These are phyloP conservation scores for Stemphylium beticola DNA, from an alignment of 2,329 filamentous ascomycete species.

Conservation along the genomic window DNA sequence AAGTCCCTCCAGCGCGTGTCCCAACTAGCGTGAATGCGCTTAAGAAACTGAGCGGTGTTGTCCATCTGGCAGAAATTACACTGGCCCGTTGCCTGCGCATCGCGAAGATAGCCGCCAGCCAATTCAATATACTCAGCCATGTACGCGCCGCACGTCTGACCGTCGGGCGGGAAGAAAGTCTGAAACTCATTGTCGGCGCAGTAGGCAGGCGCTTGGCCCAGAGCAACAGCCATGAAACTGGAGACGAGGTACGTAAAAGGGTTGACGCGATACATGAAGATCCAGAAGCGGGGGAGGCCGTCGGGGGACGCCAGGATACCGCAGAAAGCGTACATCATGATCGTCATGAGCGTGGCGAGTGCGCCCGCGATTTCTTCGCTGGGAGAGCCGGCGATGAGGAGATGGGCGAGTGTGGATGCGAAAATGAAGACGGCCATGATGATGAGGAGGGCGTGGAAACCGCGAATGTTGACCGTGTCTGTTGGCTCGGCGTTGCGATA, in stretches of 20 bases:
- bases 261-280: slow-evolving; percentile 75
- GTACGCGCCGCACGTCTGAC: slow-evolving; percentile 53
- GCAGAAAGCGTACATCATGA: slow-evolving; percentile 53
- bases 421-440: slow-evolving; percentile 68
- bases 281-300: slow-evolving; percentile 74
- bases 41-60: slow-evolving; percentile 57
- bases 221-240: slow-evolving; percentile 60
- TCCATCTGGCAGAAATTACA: slow-evolving; percentile 59
- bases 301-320: slow-evolving; percentile 66
- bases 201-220: slow-evolving; percentile 56
- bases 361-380: slow-evolving; percentile 71
- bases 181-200: slow-evolving; percentile 54
- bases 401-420: slow-evolving; percentile 71
- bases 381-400: slow-evolving; percentile 73
- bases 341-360: slow-evolving; percentile 65
- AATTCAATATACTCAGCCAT: slow-evolving; percentile 50
- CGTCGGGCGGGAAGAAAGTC: slow-evolving; percentile 47
- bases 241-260: slow-evolving; percentile 72
- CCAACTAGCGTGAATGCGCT: slow-evolving; percentile 50
- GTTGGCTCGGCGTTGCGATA: slow-evolving; percentile 70
- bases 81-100: slow-evolving; percentile 47
- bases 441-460: slow-evolving; percentile 71
- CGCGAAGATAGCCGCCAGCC: slow-evolving; percentile 52
- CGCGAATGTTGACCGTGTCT: slow-evolving; percentile 62
- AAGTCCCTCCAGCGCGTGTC: slow-evolving; percentile 65